Evolutionary conservation across 805 yeast genomes (phyloP).

Genomic region (Ogataea henricii): DNA sequence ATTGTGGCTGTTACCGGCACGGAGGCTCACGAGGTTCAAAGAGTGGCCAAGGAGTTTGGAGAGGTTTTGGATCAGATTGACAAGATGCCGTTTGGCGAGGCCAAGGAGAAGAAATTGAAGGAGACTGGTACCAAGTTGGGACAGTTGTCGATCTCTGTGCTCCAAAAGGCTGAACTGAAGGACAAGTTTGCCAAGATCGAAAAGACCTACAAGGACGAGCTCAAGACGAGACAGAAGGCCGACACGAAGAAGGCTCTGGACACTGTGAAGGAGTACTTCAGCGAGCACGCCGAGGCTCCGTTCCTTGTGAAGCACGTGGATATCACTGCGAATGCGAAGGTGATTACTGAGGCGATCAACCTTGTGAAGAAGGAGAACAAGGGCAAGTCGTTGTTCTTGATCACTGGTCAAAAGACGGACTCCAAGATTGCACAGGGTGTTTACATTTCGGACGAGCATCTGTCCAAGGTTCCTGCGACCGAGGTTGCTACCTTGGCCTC

Average conservation of each 20-base stretch:
- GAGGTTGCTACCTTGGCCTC: constrained; percentile 75
- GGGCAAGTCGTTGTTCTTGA: constrained; percentile 73
- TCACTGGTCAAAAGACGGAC: constrained; percentile 62
- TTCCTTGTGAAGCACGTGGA: constrained; percentile 68
- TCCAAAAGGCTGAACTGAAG: constrained; percentile 75
- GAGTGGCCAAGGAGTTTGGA: constrained; percentile 73
- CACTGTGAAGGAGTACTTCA: constrained; percentile 70
- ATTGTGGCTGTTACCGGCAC: constrained; percentile 95
- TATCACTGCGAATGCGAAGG: constrained; percentile 85
- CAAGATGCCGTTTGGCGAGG: constrained; percentile 67
- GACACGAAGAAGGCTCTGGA: constrained; percentile 83
- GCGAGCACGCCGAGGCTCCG: constrained; percentile 50
- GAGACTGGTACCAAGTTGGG: constrained; percentile 83
- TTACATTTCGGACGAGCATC: constrained; percentile 72
- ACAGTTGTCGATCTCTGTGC: constrained; percentile 76
- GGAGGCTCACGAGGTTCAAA: constrained; percentile 88
- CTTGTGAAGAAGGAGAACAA: constrained; percentile 75
- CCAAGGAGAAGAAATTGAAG: constrained; percentile 81
- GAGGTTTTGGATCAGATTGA: constrained; percentile 59
- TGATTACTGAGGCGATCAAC: constrained; percentile 89
- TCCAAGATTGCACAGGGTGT: constrained; percentile 95
- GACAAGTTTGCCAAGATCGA: constrained; percentile 76
- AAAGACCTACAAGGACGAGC: constrained; percentile 84
- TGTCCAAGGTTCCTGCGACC: constrained; percentile 67
- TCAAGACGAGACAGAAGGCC: constrained; percentile 83